Conservation (phyloP, 2,329 filamentous ascomycete genomes). For the Purpureocillium lavendulum region DNA sequence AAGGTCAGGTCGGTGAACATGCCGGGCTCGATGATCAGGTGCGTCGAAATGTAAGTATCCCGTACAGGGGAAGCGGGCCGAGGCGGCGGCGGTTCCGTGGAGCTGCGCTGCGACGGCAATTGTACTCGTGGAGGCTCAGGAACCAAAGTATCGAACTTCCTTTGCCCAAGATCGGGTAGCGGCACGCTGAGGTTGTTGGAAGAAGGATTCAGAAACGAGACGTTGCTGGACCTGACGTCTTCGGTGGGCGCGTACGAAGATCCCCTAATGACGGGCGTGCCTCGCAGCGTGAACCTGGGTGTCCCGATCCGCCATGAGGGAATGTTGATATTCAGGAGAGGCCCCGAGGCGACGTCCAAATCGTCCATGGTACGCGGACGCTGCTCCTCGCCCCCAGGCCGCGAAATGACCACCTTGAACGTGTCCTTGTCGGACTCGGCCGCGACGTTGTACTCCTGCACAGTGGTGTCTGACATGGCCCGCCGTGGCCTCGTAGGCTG, state of each 20-base stretch:
- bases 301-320: slow-evolving; percentile 79
- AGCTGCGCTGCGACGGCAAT: slow-evolving; percentile 10
- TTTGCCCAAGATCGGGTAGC: slow-evolving; percentile 17
- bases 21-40: slow-evolving; percentile 53
- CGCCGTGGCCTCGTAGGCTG: slow-evolving; percentile 40
- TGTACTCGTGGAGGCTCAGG: slow-evolving; percentile 22
- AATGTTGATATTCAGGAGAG: slow-evolving; percentile 65
- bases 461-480: slow-evolving; percentile 69
- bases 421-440: slow-evolving; percentile 54
- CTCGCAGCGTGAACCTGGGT: slow-evolving; percentile 68
- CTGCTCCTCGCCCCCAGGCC: slow-evolving; percentile 46
- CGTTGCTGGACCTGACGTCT: slow-evolving; percentile 55
- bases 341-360: slow-evolving; percentile 32
- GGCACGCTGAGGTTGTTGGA: slow-evolving; percentile 17
- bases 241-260: slow-evolving; percentile 76
- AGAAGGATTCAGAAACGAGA: slow-evolving; percentile 36
- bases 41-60: slow-evolving; percentile 40
- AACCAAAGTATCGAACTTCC: slow-evolving; percentile 28
- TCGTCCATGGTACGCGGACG: slow-evolving; percentile 58
- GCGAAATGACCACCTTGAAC: slow-evolving; percentile 74
- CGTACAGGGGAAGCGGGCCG: slow-evolving; percentile 31
- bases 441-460: slow-evolving; percentile 51
- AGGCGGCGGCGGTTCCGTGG: slow-evolving; percentile 23
- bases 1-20: slow-evolving; percentile 79
- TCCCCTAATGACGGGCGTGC: slow-evolving; percentile 68